Evolutionary conservation across 345 rosid genomes (phyloP), one percentile per base, ranked within the genome.

Genomic region (Anacardium occidentale): DNA sequence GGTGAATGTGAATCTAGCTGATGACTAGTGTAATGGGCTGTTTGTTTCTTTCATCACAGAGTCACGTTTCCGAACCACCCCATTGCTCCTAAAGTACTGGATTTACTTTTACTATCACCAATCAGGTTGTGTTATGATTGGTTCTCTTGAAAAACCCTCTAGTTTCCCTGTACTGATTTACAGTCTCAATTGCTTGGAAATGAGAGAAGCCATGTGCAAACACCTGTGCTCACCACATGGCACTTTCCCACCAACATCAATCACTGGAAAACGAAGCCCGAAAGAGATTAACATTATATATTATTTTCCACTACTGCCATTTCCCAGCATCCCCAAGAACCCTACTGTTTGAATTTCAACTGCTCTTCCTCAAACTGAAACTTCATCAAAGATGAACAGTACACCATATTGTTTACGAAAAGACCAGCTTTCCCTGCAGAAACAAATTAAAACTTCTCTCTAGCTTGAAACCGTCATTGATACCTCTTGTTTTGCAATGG

Each of bases 221-320:
- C 76, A 73, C 76, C 87, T 78, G 87, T 74, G 80, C 80, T 85
- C 85, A 79, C 79, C 87, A 87, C 87, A 79, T 85, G 89, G 85
- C 76, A 68, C 65, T 66, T 75, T 57, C 72, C 72, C 72, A 74
- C 78, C 71, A 69, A 42, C 50, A 70, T 75, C 69, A 62, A 51
- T 17, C 15, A 72, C n/a, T 34, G 68, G 47, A 65, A 69, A 25
- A 61, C 51, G 71, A 34, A 59, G 42, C 40, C 52, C 22, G 20
- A 22, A 22, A 6, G 8, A 26, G 18, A 47, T 6, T 5, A 10
- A 20, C 21, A 68, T 61, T 52, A 26, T 64, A 47, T 51, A 10
- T 24, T 64, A 25, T 59, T 22, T 18, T 52, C 48, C 21, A 40
- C 68, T 34, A 26, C 69, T 32, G 55, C 73, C 79, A 64, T 44